Percentiles rank a stretch among this genome's conserved stretches.
These are phyloP conservation scores for Mortierella sp. DNA, from an alignment of 371 early-diverging fungal species.

Conservation along the genomic window DNA sequence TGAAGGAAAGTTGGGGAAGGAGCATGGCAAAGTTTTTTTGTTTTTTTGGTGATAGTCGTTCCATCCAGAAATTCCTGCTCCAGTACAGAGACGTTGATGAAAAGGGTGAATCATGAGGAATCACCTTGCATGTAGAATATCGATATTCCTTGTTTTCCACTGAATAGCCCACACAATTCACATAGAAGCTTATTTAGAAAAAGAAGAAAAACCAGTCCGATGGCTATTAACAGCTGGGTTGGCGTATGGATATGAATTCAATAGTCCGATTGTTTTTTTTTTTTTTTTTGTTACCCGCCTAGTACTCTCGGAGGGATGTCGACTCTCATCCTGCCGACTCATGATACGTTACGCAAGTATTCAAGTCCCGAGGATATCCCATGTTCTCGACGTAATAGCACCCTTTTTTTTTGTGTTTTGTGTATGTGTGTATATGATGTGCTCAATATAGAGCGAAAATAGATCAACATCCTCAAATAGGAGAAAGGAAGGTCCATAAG, in stretches of 20 bases:
- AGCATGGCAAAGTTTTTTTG: neutral
- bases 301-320: neutral
- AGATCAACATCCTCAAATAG: neutral
- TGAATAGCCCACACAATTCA: neutral
- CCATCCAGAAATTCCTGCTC: neutral
- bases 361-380: conserved; percentile 2
- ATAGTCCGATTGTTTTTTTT: neutral
- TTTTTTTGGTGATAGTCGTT: neutral
- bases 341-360: neutral
- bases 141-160: conserved; percentile 15
- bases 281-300: conserved; percentile 7
- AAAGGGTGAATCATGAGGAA: neutral
- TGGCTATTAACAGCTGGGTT: neutral
- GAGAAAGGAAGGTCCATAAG: too few relatives aligned
- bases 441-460: neutral
- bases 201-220: neutral
- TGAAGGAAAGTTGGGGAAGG: conserved; percentile 1
- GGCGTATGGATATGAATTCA: neutral
- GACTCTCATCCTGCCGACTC: neutral
- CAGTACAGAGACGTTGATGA: neutral
- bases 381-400: conserved; percentile 2
- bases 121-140: conserved; percentile 18
- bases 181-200: neutral
- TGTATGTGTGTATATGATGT: neutral
- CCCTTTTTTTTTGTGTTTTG: neutral